A percentile compares a stretch with the other conserved stretches of the same genome.
These are phyloP conservation scores for Osmanthus fragrans DNA, from an alignment of 257 asterid genomes.

Conservation along the genomic window DNA sequence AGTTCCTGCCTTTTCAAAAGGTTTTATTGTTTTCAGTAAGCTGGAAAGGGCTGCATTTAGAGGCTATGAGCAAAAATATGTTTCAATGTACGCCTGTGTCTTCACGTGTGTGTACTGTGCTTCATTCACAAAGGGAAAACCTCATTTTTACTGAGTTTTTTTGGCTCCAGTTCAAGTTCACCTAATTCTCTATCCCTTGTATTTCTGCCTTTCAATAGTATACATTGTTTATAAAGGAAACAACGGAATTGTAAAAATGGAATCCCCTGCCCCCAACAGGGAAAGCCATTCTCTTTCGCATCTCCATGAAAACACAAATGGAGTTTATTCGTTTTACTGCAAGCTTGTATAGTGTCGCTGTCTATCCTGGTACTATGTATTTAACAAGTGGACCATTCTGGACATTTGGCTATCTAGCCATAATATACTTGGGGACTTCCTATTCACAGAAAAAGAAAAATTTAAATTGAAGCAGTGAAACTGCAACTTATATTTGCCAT, in stretches of 20 bases:
- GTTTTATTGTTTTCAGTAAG: not conserved
- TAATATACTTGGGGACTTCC: not conserved
- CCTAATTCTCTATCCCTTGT: not conserved
- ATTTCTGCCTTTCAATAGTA: not conserved
- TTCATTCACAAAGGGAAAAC: not conserved
- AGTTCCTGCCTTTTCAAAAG: not conserved
- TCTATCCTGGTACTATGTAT: not conserved
- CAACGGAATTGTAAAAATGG: not conserved
- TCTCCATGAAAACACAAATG: not conserved
- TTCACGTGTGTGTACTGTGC: not conserved
- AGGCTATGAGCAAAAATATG: not conserved
- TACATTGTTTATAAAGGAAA: not conserved
- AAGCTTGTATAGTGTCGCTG: not conserved
- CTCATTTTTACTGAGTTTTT: not conserved
- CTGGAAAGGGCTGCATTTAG: not conserved
- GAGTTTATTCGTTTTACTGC: not conserved
- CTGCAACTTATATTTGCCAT: not conserved
- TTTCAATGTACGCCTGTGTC: not conserved
- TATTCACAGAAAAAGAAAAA: not conserved
- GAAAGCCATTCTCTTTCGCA: not conserved
- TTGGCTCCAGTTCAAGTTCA: not conserved
- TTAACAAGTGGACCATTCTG: not conserved
- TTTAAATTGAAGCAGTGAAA: not conserved
- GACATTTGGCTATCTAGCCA: not conserved
- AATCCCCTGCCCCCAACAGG: not conserved